These are phyloP conservation scores for Hypoxylon fragiforme DNA, from an alignment of 495 filamentous ascomycete genomes.

Conservation along the genomic window DNA sequence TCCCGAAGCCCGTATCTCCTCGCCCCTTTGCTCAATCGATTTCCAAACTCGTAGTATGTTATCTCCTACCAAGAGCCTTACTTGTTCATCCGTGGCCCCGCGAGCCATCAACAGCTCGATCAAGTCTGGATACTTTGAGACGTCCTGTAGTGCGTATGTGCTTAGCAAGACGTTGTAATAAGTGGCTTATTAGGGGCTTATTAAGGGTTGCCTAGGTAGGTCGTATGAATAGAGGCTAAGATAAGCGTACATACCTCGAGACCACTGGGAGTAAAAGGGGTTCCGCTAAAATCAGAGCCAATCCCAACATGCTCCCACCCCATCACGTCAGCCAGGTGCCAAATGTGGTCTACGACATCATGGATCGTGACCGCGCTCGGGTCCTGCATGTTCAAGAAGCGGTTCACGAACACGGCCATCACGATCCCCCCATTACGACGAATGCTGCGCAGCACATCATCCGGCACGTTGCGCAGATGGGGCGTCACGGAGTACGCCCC, in stretches of 20 bases:
- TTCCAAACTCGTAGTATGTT: slow-evolving; percentile 48
- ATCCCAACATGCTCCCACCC: slow-evolving; percentile 65
- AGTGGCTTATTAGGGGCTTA: no score
- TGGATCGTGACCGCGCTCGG: slow-evolving; percentile 58
- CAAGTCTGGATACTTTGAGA: slow-evolving; percentile 65
- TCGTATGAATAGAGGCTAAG: no score
- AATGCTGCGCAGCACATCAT: slow-evolving; percentile 57
- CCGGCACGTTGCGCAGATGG: slow-evolving; percentile 61
- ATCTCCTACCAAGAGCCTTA: slow-evolving; percentile 54
- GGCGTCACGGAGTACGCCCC: slow-evolving; percentile 56
- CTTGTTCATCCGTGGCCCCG: slow-evolving; percentile 56
- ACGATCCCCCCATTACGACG: slow-evolving; percentile 56
- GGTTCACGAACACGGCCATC: slow-evolving; percentile 64
- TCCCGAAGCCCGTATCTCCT: slow-evolving; percentile 11
- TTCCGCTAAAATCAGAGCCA: slow-evolving; percentile 68
- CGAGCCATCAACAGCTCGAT: slow-evolving; percentile 49
- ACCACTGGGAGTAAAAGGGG: slow-evolving; percentile 50
- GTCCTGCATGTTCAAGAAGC: slow-evolving; percentile 60
- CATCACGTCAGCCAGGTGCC: slow-evolving; percentile 56
- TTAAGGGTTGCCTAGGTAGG: no score
- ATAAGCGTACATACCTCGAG: slow-evolving; percentile 46
- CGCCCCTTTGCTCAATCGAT: slow-evolving; percentile 9
- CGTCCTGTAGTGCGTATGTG: no score
- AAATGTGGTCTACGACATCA: slow-evolving; percentile 66
- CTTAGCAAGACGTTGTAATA: no score